Evolutionary conservation across 805 yeast genomes (phyloP).

Genomic region (Wickerhamiella lipophila): DNA sequence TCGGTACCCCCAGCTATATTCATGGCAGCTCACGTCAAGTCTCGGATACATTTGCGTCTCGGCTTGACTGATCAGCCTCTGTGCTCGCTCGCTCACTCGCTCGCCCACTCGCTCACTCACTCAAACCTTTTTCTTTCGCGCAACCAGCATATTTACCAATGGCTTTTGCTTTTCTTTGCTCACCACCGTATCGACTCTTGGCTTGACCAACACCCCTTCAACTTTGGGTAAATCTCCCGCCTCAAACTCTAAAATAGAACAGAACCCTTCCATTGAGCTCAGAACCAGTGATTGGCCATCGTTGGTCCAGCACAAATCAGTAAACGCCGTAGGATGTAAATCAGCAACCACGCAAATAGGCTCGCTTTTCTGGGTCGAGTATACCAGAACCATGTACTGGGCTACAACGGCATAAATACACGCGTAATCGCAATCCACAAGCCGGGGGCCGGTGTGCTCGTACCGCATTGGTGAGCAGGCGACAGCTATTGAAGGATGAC

Average conservation of each 20-base stretch:
- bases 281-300: conserved; percentile 62
- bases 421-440: conserved; percentile 36
- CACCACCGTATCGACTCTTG: neutral
- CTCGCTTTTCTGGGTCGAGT: conserved; percentile 56
- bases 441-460: neutral
- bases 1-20: no score
- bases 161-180: conserved; percentile 15
- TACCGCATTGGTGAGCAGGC: conserved; percentile 14
- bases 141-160: conserved; percentile 15
- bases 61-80: no score
- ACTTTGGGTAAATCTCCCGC: conserved; percentile 31
- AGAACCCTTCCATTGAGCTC: conserved; percentile 87
- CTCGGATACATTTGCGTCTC: no score
- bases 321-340: conserved; percentile 75
- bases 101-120: no score
- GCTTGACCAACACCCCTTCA: conserved; percentile 11
- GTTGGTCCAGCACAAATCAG: conserved; percentile 75
- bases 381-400: conserved; percentile 67
- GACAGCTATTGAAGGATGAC: conserved; percentile 62
- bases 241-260: conserved; percentile 52
- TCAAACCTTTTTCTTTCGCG: conserved; percentile 15
- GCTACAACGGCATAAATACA: conserved; percentile 90
- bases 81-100: no score
- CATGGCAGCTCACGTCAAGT: no score
- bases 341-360: conserved; percentile 69